A percentile compares a stretch with the other conserved stretches of the same genome.
Evolutionary conservation across 805 yeast genomes (phyloP).

Genomic region (Lachancea sp.): DNA sequence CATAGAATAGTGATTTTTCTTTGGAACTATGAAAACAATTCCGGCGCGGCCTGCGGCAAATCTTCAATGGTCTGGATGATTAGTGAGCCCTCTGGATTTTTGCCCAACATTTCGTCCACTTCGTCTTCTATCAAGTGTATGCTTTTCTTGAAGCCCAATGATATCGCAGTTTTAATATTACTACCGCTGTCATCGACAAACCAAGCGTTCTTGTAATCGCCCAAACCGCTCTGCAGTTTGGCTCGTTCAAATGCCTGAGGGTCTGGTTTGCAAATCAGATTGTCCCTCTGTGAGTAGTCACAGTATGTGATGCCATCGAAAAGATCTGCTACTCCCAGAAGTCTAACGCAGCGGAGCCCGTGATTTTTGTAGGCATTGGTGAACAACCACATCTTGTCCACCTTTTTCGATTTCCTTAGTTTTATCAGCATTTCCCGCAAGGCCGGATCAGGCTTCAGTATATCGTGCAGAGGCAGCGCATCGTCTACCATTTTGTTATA

Average conservation of each 20-base stretch:
- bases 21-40: conserved; percentile 34
- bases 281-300: conserved; percentile 60
- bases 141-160: conserved; percentile 65
- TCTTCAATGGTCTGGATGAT: conserved; percentile 55
- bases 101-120: conserved; percentile 35
- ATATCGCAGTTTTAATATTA: conserved; percentile 68
- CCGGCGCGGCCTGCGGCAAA: conserved; percentile 44
- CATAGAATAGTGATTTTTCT: not conserved
- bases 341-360: conserved; percentile 69
- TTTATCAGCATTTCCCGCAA: conserved; percentile 47
- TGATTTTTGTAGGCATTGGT: conserved; percentile 94
- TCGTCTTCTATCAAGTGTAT: conserved; percentile 72
- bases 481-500: conserved; percentile 89
- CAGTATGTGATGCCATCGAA: conserved; percentile 94
- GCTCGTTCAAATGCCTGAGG: conserved; percentile 56
- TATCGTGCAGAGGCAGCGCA: conserved; percentile 74
- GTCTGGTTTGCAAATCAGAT: conserved; percentile 88
- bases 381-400: conserved; percentile 79
- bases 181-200: conserved; percentile 84
- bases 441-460: conserved; percentile 56
- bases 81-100: conserved; percentile 39
- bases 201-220: conserved; percentile 44
- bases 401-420: conserved; percentile 41
- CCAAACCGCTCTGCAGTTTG: conserved; percentile 47
- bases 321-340: conserved; percentile 84